These are phyloP conservation scores for Ampelocalamus luodianensis DNA, from an alignment of 176 grass and related monocot species.

Conservation along the genomic window DNA sequence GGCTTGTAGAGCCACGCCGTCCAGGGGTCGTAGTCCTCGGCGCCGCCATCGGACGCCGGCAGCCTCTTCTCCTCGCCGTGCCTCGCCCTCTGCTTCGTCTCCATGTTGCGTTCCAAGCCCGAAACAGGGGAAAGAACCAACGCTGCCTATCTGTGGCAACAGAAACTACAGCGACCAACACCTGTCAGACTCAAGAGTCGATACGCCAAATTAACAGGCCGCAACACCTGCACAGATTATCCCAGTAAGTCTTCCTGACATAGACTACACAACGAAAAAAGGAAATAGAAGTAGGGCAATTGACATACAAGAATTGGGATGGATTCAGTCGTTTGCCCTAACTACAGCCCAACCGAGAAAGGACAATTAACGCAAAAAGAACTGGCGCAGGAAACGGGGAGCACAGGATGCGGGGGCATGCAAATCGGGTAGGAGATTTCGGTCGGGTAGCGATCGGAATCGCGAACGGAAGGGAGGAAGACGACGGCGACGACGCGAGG, in stretches of 20 bases:
- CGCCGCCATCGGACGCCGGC: neutral
- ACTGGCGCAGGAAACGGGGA: neutral
- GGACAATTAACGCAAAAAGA: neutral
- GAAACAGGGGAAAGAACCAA: neutral
- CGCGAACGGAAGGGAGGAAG: neutral
- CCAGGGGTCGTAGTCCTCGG: conserved; percentile 92
- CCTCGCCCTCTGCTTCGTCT: conserved; percentile 42
- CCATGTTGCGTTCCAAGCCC: conserved; percentile 26
- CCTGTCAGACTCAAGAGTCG: neutral
- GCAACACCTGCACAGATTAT: neutral
- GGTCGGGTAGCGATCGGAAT: neutral
- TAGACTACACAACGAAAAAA: too few relatives aligned
- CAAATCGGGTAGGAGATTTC: neutral
- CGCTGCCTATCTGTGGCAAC: neutral
- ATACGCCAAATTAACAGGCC: conserved; percentile 23
- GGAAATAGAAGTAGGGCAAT: neutral
- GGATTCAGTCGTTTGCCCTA: neutral
- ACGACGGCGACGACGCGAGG: neutral
- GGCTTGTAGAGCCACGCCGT: conserved; percentile 98
- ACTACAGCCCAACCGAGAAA: neutral
- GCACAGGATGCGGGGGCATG: neutral
- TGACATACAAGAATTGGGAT: neutral
- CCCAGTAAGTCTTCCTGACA: neutral
- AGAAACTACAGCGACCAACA: neutral
- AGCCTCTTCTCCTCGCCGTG: conserved; percentile 40